Conservation (phyloP, 78 protist genomes). For the Chrysochromulina tobinii region DNA sequence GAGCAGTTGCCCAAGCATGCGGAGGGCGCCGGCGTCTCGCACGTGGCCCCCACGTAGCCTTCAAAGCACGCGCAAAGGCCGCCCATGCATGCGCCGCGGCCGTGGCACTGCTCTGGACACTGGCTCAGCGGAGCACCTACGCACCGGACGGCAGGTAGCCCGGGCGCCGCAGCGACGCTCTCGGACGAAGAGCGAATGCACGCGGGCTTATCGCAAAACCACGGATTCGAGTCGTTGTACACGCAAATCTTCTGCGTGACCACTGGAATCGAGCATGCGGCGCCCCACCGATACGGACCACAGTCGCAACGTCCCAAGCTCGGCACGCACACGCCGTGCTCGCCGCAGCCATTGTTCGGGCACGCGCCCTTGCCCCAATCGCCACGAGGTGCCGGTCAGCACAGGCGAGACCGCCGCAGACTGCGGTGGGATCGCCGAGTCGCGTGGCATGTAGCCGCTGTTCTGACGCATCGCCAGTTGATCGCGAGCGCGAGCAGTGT, state of each 20-base stretch:
- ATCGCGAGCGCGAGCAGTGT: neutral
- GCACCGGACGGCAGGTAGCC: neutral
- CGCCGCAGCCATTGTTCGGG: too few relatives aligned
- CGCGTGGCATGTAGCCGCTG: neutral
- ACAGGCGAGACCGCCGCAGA: neutral
- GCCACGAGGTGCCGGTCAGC: slow-evolving; percentile 1
- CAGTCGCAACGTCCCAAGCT: neutral
- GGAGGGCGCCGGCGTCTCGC: neutral
- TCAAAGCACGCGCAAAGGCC: neutral
- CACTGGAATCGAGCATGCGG: neutral
- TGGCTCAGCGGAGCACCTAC: neutral
- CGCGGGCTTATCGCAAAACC: neutral
- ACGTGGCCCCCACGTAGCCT: neutral
- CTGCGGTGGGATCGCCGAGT: neutral
- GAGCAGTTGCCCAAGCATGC: neutral
- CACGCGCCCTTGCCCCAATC: neutral
- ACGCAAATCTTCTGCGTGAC: neutral
- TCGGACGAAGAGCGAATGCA: neutral
- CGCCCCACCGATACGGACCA: neutral
- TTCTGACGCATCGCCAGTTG: neutral
- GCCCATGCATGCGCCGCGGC: neutral
- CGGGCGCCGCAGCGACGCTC: neutral
- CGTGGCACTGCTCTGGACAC: neutral
- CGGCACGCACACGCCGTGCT: too few relatives aligned
- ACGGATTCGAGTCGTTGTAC: neutral